Base-by-base conservation (phyloP, 257 asterid genomes). In the Solanum rostratum region DNA sequence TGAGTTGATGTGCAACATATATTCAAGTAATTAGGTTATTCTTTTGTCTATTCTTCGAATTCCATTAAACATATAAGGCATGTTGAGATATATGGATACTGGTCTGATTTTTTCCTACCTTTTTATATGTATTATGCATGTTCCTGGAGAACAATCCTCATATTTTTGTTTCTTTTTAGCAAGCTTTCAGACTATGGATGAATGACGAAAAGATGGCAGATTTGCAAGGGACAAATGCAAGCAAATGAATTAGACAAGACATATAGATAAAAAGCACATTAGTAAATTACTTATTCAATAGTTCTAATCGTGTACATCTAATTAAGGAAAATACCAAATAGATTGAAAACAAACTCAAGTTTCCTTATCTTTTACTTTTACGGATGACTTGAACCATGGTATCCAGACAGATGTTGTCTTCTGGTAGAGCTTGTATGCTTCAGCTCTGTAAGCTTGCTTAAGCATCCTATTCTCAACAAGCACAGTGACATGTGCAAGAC, bases 401-500 rank as follows among this genome's bases (percentile, higher is more conserved):
- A 96, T 87, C 98, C 95, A 95, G 27, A 91, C 95, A 2, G 98
- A 93, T 8, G 98, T 96, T 11, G 88, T 91, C 89, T 87, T 90
- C 88, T 91, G 97, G 85, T 96, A 95, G 53, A 85, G 81, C 83
- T 73, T 92, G 54, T 93, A 96, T 3, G 95, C 97, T 85, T 92
- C 95, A 41, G 92, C 97, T 81, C 99, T 88, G 89, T 92, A 89
- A 70, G 91, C 91, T 83, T 89, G 94, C 84, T 90, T 91, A 92
- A 91, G 54, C 98, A 96, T 96, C 59, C 94, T 90, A 12, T 89
- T 86, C 93, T 96, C 99, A 62, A 96, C 98, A 14, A 96, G 97
- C 83, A 88, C 45, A 3, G 99, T 96, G 78, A 96, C 98, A 88
- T 96, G 93, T 4, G 94, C 98, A 89, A 96, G 89, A 84, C 97